These are phyloP conservation scores for Epichloe coenophiala DNA, from an alignment of 2,329 filamentous ascomycete species.

Conservation along the genomic window DNA sequence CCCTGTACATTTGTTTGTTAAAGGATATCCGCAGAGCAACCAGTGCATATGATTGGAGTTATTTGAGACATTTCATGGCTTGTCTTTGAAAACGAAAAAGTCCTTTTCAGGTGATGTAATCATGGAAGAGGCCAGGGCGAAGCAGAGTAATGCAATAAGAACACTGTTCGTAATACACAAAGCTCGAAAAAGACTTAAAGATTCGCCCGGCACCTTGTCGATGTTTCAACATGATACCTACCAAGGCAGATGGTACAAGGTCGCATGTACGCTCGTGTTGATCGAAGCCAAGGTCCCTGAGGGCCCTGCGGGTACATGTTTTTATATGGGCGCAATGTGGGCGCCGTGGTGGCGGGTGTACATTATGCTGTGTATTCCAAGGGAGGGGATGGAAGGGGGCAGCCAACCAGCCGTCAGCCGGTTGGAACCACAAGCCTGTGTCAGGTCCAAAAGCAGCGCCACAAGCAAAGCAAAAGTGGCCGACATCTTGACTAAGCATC, in stretches of 20 bases:
- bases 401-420: neutral
- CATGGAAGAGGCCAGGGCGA: neutral
- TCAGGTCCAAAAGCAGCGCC: neutral
- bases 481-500: neutral
- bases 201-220: too few species aligned
- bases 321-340: neutral
- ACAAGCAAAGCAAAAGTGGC: neutral
- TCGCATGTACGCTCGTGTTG: too few species aligned
- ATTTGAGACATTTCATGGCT: neutral
- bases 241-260: too few species aligned
- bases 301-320: neutral
- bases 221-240: too few species aligned
- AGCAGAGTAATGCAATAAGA: neutral
- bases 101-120: neutral
- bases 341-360: too few species aligned
- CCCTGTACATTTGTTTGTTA: conserved; percentile 1
- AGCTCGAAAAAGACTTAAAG: too few species aligned
- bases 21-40: neutral
- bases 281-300: too few species aligned
- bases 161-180: neutral
- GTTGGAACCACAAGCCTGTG: conserved; percentile 1
- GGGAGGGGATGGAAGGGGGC: neutral
- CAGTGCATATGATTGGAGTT: conserved; percentile 10
- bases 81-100: neutral
- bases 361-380: neutral